Base-by-base conservation (phyloP, 2,329 filamentous ascomycete species). In the Xylariaceae sp. region DNA sequence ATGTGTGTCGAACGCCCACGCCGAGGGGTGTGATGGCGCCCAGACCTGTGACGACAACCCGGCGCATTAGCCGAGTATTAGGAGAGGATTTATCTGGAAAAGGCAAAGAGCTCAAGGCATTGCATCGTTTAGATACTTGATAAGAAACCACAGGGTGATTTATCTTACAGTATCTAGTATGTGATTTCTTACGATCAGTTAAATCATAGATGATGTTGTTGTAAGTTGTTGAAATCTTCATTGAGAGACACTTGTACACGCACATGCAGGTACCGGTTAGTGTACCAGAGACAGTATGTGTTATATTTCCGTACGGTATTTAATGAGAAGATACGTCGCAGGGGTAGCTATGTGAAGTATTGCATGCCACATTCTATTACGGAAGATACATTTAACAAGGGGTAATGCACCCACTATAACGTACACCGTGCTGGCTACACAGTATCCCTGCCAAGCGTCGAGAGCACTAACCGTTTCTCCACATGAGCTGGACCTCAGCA, bases 11-110 rank as follows among this genome's bases (percentile, higher is more conserved):
- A 64, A 89, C 81, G 62, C 92, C 91, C 60, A 95, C 85, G 62
- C 90, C 92, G 30, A 97, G 79, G 60, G 92, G 92, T 66, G 89
- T 91, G 68, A 94, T 82, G 71, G 88, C 89, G 63, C 90, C 90
- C 53, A 94, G 79, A 70, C 90, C 90, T 56, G 90, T 94, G 72
- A 94, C 87, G 69, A 93, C 90, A 68, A 94, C 90, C 68, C 89
- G 85, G 71, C 86, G 82, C 80, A 86, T 85, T 65, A 64, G 62
- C 60, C 64, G 67, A 68, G 42, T 50, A 15, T 39, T 13, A 48
- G 3, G 13, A 5, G 7, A 11, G 11, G 13, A 11, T 51, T 57
- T 51, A 34, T 51, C 10, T 51, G 8, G 51, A 56, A 45, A 47
- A 48, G 52, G 34, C 35, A 37, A 11, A n/a, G 48, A 17, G 44